Evolutionary conservation across 1,284 basidiomycete species (phyloP).

Genomic region (Pisolithus thermaeus): DNA sequence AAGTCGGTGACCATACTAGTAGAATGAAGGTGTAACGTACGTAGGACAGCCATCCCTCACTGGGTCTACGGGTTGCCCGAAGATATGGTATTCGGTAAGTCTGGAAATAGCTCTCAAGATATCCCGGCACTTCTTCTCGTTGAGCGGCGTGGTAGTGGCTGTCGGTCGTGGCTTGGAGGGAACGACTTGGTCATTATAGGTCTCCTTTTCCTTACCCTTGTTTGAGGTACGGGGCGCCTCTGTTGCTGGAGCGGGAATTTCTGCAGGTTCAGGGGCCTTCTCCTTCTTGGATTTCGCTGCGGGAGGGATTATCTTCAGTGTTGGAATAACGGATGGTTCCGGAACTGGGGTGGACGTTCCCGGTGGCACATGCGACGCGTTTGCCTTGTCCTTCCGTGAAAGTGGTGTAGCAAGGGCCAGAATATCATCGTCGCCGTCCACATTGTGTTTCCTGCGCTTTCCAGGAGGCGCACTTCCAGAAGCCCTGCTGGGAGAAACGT

Average conservation of each 20-base stretch:
- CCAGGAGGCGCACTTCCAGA: slow-evolving; percentile 31
- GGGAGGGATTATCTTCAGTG: slow-evolving; percentile 24
- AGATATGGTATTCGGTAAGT: slow-evolving; percentile 71
- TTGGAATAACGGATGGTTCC: slow-evolving; percentile 20
- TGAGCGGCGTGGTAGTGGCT: slow-evolving; percentile 47
- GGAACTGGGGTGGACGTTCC: slow-evolving; percentile 15
- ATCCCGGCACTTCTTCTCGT: slow-evolving; percentile 76
- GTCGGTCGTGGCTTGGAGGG: slow-evolving; percentile 42
- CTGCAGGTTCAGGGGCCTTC: slow-evolving; percentile 30
- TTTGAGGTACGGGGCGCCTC: slow-evolving; percentile 35
- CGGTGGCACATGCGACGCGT: slow-evolving; percentile 18
- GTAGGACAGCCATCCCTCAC: slow-evolving; percentile 79
- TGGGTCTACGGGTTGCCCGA: slow-evolving; percentile 85
- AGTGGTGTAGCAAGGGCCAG: slow-evolving; percentile 50
- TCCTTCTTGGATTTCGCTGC: slow-evolving; percentile 39
- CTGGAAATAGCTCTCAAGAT: slow-evolving; percentile 64
- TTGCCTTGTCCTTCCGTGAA: slow-evolving; percentile 53
- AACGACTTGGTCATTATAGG: slow-evolving; percentile 24
- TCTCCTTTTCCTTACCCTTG: slow-evolving; percentile 68
- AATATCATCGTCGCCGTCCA: slow-evolving; percentile 54
- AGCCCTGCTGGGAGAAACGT: slow-evolving; percentile 28
- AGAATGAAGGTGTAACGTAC: slow-evolving; percentile 40
- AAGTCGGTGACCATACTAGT: slow-evolving; percentile 5
- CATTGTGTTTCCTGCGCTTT: slow-evolving; percentile 54
- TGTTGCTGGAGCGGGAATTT: slow-evolving; percentile 23